Conservation (phyloP, 2,329 filamentous ascomycete species). For the Cadophora luteo-olivacea region DNA sequence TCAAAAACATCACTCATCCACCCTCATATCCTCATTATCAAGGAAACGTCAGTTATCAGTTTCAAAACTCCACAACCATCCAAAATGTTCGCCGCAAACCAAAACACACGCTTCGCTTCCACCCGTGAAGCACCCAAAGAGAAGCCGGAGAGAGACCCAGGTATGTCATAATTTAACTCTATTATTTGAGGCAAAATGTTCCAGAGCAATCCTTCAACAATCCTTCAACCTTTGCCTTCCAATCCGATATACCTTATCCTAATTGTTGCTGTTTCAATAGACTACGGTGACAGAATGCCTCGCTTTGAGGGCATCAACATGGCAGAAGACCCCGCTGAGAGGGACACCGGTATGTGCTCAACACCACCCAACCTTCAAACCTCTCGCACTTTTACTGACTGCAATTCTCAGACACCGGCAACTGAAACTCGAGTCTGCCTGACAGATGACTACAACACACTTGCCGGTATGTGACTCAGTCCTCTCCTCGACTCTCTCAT, state of each 20-base stretch:
- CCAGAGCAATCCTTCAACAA: background rate
- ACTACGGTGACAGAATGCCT: slow-evolving; percentile 21
- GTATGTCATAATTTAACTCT: slow-evolving; percentile 4
- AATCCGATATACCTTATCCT: background rate
- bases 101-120: slow-evolving; percentile 14
- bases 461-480: slow-evolving; percentile 26
- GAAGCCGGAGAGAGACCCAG: slow-evolving; percentile 16
- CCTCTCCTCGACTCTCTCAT: background rate
- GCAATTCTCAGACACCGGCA: slow-evolving; percentile 19
- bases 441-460: slow-evolving; percentile 14
- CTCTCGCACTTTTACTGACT: slow-evolving; percentile 17
- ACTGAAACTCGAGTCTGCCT: slow-evolving; percentile 22
- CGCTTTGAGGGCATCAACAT: slow-evolving; percentile 20
- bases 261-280: slow-evolving; percentile 9
- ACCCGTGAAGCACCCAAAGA: slow-evolving; percentile 1
- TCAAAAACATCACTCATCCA: background rate
- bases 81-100: slow-evolving; percentile 14
- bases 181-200: background rate
- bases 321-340: slow-evolving; percentile 14
- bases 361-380: slow-evolving; percentile 5
- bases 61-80: background rate
- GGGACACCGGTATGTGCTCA: slow-evolving; percentile 22
- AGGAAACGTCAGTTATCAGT: slow-evolving; percentile 1
- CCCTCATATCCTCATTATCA: background rate
- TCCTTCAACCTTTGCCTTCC: background rate